Base-by-base conservation (phyloP, 225 moss, liverwort and hornwort genomes). In the Rhytidiadelphus loreus region DNA sequence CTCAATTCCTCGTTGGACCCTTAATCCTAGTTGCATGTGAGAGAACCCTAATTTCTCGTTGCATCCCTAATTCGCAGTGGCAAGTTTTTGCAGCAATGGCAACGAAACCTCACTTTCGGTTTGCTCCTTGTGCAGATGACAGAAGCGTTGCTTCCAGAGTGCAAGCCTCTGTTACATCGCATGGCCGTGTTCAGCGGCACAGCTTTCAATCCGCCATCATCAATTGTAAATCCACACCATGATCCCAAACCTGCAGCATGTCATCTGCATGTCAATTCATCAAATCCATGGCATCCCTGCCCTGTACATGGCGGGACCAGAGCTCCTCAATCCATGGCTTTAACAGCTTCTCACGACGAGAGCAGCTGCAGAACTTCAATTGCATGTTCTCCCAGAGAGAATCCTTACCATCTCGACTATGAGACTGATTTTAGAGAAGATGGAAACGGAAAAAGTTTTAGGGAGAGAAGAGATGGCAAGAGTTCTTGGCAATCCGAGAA, bases 141-240 rank as follows among this genome's bases (percentile, higher is more conserved):
- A 37, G 22, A 69, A 26, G 41, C 17, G 28, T 39, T 77, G 41
- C 25, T 21, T 18, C 32, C 46, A 14, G 35, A 68, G 15, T 90
- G 85, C 82, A 90, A 88, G 77, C 90, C 90, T 41, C 60, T 88
- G 6, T 61, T 85, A 12, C 85, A 90, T 77, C 85, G 76, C 76
- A 82, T 90, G 58, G 64, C 55, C 55, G 33, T 37, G 43, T 48
- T 9, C 53, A 52, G 30, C 19, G 28, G 23, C 64, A n/a, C 29
- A 4, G 4, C 58, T 24, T 59, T 59, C 33, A 20, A 44, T 58
- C 25, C 22, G 44, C 72, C 59, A 59, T 22, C 55, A 13, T 7
- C 70, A 70, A 21, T 32, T 41, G 8, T 41, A 25, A 66, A 26
- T 57, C 28, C 48, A 8, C 28, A 29, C 58, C 12, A 35, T 16